Evolutionary conservation across 78 protist genomes (phyloP).

Genomic region (Emiliania huxleyi): DNA sequence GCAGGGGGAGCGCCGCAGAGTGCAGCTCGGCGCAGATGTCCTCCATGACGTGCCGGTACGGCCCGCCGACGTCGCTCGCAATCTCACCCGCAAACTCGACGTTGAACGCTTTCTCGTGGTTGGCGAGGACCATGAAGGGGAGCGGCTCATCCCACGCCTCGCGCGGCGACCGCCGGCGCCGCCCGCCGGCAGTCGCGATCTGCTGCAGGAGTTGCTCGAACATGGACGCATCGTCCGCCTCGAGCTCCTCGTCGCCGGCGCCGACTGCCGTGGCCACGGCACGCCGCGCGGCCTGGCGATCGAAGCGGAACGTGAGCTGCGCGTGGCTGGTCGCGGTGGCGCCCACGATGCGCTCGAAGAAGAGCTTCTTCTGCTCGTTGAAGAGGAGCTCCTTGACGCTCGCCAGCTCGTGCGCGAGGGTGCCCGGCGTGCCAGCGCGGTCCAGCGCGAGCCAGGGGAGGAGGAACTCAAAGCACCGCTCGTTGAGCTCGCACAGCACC

Average conservation of each 20-base stretch:
- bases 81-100: background rate
- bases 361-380: background rate
- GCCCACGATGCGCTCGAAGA: background rate
- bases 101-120: background rate
- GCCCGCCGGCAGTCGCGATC: background rate
- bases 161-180: background rate
- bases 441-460: background rate
- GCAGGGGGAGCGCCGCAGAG: background rate
- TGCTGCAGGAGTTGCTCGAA: background rate
- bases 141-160: background rate
- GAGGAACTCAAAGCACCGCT: background rate
- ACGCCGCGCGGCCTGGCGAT: background rate
- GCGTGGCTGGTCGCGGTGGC: background rate
- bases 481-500: background rate
- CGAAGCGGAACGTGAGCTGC: background rate
- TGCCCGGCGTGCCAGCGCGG: background rate
- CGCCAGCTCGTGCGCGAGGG: background rate
- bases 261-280: background rate
- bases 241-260: background rate
- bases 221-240: background rate
- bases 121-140: background rate
- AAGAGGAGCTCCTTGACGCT: background rate
- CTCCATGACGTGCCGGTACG: background rate
- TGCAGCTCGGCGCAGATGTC: background rate
- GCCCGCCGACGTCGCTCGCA: background rate